Base-by-base conservation (phyloP, 208 protist species). In the Wallacemonas sp. region DNA sequence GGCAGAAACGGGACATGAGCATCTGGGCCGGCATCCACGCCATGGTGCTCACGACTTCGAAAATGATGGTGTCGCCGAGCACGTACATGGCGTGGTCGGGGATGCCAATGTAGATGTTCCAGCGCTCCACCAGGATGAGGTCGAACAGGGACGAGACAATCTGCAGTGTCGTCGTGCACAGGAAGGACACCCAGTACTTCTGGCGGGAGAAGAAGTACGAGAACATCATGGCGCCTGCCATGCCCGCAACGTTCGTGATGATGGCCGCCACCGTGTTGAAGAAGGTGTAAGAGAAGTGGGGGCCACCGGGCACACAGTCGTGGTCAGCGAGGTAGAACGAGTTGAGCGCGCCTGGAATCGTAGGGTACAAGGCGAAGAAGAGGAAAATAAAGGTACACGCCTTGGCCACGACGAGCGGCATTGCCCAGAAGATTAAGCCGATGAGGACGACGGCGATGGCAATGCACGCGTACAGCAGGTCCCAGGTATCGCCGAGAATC, bases 1-100 rank as follows among this genome's bases (percentile, higher is more conserved):
- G 82, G 58, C 82, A 89, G 17, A 92, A 63, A 26, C 80, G 82
- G n/a, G 82, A 81, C 46, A 85, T 75, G 13, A 92, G 72, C 19
- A 92, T 73, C 5, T 85, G 64, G 30, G 59, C 48, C 21, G 85
- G 79, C 76, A 92, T 87, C 45, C 68, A 87, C 33, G 78, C 63
- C 13, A 92, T 54, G 53, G 75, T 76, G 37, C 67, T 73, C 41
- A 59, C 62, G 29, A 83, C 63, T 54, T 87, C 41, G 29, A 72
- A 72, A 1, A 90, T 63, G 27, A 87, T 77, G 21, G 60, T 57
- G 50, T 87, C 71, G 27, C 80, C 79, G 17, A 83, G 13, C n/a
- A 87, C 63, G 68, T 75, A 89, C 48, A 79, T 71, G 41, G 63
- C 61, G 5, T 74, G 38, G 46, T 85, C 79, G 13, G 63, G 72